A percentile compares a stretch with the other conserved stretches of the same genome.
Evolutionary conservation across 306 rosid species (phyloP).

Genomic region (Cajanus cajan): DNA sequence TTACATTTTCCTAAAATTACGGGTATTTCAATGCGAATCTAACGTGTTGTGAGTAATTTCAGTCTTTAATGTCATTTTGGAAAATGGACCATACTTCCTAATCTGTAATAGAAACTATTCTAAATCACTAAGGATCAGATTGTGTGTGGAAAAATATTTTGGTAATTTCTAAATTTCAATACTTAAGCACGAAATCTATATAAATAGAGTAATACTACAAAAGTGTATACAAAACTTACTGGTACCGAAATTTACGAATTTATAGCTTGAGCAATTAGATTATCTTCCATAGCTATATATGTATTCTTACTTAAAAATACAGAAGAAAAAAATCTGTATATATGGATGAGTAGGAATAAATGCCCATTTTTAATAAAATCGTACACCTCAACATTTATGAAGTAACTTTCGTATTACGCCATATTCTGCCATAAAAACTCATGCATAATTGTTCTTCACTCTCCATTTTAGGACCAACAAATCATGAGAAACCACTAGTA

Average conservation of each 20-base stretch:
- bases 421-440: not conserved
- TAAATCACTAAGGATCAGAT: not conserved
- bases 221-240: not conserved
- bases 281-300: no score
- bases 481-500: not conserved
- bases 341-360: not conserved
- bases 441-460: not conserved
- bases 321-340: no score
- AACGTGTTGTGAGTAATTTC: not conserved
- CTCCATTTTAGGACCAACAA: not conserved
- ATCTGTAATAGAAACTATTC: not conserved
- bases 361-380: not conserved
- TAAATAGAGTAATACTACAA: not conserved
- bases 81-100: not conserved
- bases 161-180: not conserved
- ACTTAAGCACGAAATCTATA: not conserved
- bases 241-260: not conserved
- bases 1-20: not conserved
- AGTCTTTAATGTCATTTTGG: not conserved
- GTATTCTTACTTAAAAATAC: no score
- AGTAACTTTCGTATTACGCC: not conserved
- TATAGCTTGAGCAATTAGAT: not conserved
- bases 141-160: not conserved
- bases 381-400: not conserved
- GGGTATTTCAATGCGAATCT: no score